A percentile compares a stretch with the other conserved stretches of the same genome.
Conservation (phyloP, 805 yeast genomes). For the Starmerella bombi region DNA sequence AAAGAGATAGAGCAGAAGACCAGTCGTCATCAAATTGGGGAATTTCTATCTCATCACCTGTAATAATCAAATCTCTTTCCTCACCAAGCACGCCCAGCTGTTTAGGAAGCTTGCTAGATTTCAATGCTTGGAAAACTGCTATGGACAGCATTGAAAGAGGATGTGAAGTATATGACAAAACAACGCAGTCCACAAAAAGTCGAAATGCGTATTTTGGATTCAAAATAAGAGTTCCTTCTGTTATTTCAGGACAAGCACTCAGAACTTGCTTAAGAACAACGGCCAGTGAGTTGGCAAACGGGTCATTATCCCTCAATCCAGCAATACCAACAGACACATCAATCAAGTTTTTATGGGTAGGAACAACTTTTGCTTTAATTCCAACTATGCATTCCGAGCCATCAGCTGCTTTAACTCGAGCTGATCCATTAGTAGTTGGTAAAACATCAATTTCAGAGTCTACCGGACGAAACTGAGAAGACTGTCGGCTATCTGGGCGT, state of each 20-base stretch:
- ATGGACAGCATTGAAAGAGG: conserved; percentile 73
- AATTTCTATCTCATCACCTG: conserved; percentile 51
- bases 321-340: conserved; percentile 58
- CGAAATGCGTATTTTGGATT: conserved; percentile 67
- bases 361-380: conserved; percentile 69
- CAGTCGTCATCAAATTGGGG: conserved; percentile 88
- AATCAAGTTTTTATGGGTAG: conserved; percentile 33
- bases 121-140: conserved; percentile 68
- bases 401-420: conserved; percentile 71
- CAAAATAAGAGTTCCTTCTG: conserved; percentile 30
- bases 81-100: conserved; percentile 39
- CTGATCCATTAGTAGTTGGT: conserved; percentile 84
- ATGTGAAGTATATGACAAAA: conserved; percentile 62
- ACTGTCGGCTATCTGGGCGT: conserved; percentile 75
- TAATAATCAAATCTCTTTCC: conserved; percentile 12
- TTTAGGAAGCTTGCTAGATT: conserved; percentile 62
- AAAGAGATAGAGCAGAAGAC: conserved; percentile 42
- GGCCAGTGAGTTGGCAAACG: conserved; percentile 49
- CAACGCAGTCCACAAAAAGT: conserved; percentile 65
- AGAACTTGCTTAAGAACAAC: conserved; percentile 42
- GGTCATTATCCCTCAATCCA: conserved; percentile 68
- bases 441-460: conserved; percentile 71
- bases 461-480: conserved; percentile 68
- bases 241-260: conserved; percentile 33
- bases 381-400: conserved; percentile 92